Evolutionary conservation across 179 eudicot species (phyloP).

Genomic region (Monotropa hypopitys): DNA sequence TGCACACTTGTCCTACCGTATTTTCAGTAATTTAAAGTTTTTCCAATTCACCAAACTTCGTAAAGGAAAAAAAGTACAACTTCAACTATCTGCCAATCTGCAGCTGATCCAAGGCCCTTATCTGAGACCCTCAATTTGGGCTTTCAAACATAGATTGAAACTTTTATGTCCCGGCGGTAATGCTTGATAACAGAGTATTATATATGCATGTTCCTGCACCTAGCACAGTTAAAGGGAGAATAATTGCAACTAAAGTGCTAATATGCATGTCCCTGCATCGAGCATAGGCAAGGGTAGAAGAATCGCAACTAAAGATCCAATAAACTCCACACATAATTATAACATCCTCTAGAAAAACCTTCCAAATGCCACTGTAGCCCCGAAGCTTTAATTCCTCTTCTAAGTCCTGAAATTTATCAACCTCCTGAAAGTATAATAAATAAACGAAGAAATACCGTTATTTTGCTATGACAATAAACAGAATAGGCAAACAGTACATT

Average conservation of each 20-base stretch:
- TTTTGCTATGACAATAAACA: conserved; percentile 3
- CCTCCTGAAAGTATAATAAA: conserved; percentile 53
- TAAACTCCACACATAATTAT: conserved; percentile 1
- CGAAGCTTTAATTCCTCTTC: conserved; percentile 53
- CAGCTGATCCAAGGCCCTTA: not conserved
- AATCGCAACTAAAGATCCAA: not conserved
- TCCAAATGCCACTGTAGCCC: conserved; percentile 90
- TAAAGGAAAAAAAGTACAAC: not conserved
- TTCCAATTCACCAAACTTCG: not conserved
- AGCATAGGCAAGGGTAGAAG: not conserved
- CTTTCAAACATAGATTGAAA: not conserved
- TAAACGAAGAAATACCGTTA: not conserved
- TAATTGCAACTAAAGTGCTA: not conserved
- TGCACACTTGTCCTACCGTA: not conserved
- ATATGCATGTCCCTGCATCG: not conserved
- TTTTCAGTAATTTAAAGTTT: not conserved
- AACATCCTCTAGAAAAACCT: conserved; percentile 31
- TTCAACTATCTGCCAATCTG: not conserved
- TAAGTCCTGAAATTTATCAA: conserved; percentile 74
- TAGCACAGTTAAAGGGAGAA: not conserved
- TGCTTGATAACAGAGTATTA: not conserved
- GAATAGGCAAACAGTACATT: not conserved
- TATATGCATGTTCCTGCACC: not conserved
- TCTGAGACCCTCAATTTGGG: not conserved
- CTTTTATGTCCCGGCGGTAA: not conserved